A percentile compares a stretch with the other conserved stretches of the same genome.
phyloP scores from a whole-genome alignment of 805 yeast species.

The Candida boleticola region DNA sequence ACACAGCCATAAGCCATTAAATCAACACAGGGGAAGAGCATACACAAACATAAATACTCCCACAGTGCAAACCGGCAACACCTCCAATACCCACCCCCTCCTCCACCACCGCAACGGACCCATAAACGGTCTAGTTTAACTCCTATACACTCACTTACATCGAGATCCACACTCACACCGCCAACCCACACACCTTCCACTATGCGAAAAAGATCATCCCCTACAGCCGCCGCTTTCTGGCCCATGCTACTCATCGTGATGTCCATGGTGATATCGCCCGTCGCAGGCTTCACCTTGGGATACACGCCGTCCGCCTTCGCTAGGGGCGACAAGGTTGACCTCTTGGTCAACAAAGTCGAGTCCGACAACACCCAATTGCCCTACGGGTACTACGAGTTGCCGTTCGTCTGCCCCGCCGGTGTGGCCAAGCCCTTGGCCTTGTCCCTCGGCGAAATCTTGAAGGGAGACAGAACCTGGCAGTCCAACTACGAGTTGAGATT shows the following conservation, averaged over 20 bases:
- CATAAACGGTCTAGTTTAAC: too few relatives aligned
- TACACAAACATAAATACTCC: too few relatives aligned
- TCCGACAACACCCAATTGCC: conserved; percentile 78
- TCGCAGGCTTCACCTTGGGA: conserved; percentile 13
- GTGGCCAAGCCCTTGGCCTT: conserved; percentile 59
- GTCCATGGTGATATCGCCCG: neutral
- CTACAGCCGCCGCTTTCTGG: too few relatives aligned
- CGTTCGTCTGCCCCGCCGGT: conserved; percentile 73
- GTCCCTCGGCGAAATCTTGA: conserved; percentile 71
- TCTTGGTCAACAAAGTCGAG: conserved; percentile 74
- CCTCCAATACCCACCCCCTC: too few relatives aligned
- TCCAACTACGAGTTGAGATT: conserved; percentile 67
- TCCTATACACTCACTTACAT: too few relatives aligned
- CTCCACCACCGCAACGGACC: too few relatives aligned
- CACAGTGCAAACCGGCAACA: too few relatives aligned
- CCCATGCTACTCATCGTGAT: neutral
- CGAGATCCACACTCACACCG: too few relatives aligned
- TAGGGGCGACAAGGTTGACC: conserved; percentile 60
- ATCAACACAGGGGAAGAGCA: too few relatives aligned
- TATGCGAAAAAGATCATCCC: neutral
- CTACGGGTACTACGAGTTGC: conserved; percentile 70
- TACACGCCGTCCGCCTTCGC: conserved; percentile 39
- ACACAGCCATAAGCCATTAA: too few relatives aligned
- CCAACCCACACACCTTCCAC: too few relatives aligned
- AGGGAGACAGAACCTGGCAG: conserved; percentile 79